Percentiles rank a stretch among this genome's conserved stretches.
Evolutionary conservation across 2,329 filamentous ascomycete genomes (phyloP).

Genomic region (Ramichloridium luteum): DNA sequence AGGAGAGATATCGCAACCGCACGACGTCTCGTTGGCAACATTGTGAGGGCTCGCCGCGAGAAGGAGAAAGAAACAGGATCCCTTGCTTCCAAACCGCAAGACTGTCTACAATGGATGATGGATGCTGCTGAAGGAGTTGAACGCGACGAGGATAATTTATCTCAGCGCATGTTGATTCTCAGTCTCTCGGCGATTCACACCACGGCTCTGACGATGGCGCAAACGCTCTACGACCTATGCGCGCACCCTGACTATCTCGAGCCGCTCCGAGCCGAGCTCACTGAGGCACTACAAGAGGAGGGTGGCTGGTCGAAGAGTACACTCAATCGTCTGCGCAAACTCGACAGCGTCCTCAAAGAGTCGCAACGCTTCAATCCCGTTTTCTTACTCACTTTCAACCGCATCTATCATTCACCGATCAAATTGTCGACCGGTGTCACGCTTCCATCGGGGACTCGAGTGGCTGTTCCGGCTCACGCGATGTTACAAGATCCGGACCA

Average conservation of each 20-base stretch:
- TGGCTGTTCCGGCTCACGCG: conserved; percentile 7
- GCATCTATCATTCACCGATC: conserved; percentile 6
- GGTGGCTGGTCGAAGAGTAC: conserved; percentile 6
- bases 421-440: conserved; percentile 5
- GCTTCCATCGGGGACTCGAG: conserved; percentile 4
- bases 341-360: conserved; percentile 11
- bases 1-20: conserved; percentile 4
- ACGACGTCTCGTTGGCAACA: conserved; percentile 5
- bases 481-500: conserved; percentile 6
- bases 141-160: conserved; percentile 7
- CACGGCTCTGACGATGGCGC: conserved; percentile 8
- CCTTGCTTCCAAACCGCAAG: no score
- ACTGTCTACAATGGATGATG: conserved; percentile 10
- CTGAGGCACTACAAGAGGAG: conserved; percentile 5
- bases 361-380: conserved; percentile 9
- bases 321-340: conserved; percentile 7
- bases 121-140: conserved; percentile 5
- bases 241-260: conserved; percentile 7
- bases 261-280: conserved; percentile 6
- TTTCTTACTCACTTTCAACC: conserved; percentile 6
- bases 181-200: conserved; percentile 11
- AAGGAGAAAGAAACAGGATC: conserved; percentile 1
- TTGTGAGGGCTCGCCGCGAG: conserved; percentile 3
- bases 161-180: conserved; percentile 6
- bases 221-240: conserved; percentile 8